These are phyloP conservation scores for Strobilomyces echinocephalus DNA, from an alignment of 768 basidiomycete genomes.

Conservation along the genomic window DNA sequence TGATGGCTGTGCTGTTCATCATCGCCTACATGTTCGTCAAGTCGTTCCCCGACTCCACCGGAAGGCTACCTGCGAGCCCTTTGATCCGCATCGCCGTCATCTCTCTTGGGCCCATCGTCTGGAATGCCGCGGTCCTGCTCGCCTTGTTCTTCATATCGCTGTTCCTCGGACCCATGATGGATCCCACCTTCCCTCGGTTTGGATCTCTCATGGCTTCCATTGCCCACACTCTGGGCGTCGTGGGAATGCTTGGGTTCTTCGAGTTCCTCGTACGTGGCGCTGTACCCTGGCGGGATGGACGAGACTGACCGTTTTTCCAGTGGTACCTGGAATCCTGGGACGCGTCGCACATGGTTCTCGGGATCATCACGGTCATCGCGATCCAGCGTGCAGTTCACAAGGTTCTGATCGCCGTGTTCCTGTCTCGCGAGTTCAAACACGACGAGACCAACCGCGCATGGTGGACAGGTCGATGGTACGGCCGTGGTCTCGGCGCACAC, in stretches of 20 bases:
- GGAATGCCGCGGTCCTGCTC: slow-evolving; percentile 86
- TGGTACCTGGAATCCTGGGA: slow-evolving; percentile 96
- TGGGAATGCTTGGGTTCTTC: slow-evolving; percentile 92
- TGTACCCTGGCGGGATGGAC: neutral
- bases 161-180: slow-evolving; percentile 89
- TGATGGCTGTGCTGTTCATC: slow-evolving; percentile 81
- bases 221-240: slow-evolving; percentile 74
- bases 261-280: slow-evolving; percentile 77
- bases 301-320: slow-evolving; percentile 36
- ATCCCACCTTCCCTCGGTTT: slow-evolving; percentile 79
- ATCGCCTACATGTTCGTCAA: slow-evolving; percentile 92
- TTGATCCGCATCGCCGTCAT: slow-evolving; percentile 92
- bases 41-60: slow-evolving; percentile 66
- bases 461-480: slow-evolving; percentile 99
- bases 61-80: slow-evolving; percentile 68
- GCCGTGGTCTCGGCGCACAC: slow-evolving; percentile 83
- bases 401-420: slow-evolving; percentile 87
- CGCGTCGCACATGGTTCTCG: slow-evolving; percentile 87
- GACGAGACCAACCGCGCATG: slow-evolving; percentile 98
- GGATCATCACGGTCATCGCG: slow-evolving; percentile 84
- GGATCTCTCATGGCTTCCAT: slow-evolving; percentile 90
- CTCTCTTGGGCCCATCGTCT: slow-evolving; percentile 90
- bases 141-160: slow-evolving; percentile 86
- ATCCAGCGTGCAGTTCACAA: slow-evolving; percentile 94
- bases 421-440: slow-evolving; percentile 98